phyloP scores from a whole-genome alignment of 345 rosid genomes.

The Corchorus olitorius region DNA sequence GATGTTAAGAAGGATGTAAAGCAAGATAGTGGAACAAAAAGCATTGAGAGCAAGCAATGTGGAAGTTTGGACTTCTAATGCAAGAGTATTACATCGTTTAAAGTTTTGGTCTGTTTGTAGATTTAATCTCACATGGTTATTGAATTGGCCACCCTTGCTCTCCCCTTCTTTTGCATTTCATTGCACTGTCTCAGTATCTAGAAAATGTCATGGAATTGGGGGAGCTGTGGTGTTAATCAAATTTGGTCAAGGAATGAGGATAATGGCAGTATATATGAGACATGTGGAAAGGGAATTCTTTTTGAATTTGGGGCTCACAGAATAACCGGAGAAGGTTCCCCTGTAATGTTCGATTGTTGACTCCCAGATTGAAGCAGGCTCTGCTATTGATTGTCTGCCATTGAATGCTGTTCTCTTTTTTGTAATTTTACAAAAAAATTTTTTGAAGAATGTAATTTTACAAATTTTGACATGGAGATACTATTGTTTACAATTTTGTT shows the following conservation, averaged over 20 bases:
- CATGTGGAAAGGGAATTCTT: not conserved
- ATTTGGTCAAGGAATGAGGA: not conserved
- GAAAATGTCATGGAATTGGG: not conserved
- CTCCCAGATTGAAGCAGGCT: not conserved
- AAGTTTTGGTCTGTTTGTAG: not conserved
- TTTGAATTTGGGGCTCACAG: not conserved
- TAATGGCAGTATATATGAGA: not conserved
- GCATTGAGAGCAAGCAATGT: constrained; percentile 75
- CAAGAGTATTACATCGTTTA: not conserved
- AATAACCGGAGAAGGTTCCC: not conserved
- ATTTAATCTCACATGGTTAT: not conserved
- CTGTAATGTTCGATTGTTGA: no score
- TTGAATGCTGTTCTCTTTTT: not conserved
- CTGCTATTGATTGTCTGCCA: not conserved
- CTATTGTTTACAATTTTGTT: no score
- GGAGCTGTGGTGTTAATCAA: not conserved
- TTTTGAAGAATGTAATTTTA: no score
- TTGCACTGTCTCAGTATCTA: not conserved
- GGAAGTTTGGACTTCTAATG: constrained; percentile 74
- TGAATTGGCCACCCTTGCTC: constrained; percentile 7
- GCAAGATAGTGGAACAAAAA: constrained; percentile 31
- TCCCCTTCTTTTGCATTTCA: not conserved
- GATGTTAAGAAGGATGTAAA: constrained; percentile 42
- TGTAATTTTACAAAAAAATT: not conserved
- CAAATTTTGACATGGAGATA: no score